Percentiles rank a stretch among this genome's conserved stretches.
These are phyloP conservation scores for Xylaria sp. DNA, from an alignment of 2,329 filamentous ascomycete genomes.

Conservation along the genomic window DNA sequence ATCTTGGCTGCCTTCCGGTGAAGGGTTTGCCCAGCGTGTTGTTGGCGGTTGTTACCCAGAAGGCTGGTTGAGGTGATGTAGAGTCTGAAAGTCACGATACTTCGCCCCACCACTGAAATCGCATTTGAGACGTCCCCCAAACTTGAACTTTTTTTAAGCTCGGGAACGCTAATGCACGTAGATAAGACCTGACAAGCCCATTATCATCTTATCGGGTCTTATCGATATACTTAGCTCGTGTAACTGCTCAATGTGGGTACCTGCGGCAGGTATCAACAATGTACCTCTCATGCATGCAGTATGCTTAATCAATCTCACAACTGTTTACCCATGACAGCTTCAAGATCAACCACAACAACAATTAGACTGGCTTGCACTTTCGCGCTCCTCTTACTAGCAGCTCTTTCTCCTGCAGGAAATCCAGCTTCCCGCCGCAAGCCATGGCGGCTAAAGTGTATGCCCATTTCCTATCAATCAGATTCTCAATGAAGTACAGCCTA, in stretches of 20 bases:
- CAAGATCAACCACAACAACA: background rate
- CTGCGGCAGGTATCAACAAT: no score
- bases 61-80: background rate
- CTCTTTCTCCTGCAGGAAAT: background rate
- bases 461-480: constrained; percentile 18
- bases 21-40: constrained; percentile 25
- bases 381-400: background rate
- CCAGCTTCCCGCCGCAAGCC: constrained; percentile 28
- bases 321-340: background rate
- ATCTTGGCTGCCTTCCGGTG: constrained; percentile 58
- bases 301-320: no score
- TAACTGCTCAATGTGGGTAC: no score
- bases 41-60: constrained; percentile 28
- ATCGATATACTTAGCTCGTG: background rate
- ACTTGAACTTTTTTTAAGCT: constrained; percentile 45
- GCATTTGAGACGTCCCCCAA: constrained; percentile 30
- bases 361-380: background rate
- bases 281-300: no score
- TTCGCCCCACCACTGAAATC: constrained; percentile 41
- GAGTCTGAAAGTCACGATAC: constrained; percentile 9
- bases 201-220: background rate
- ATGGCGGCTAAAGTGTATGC: constrained; percentile 65
- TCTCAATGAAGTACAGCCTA: constrained; percentile 13
- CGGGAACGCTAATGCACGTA: constrained; percentile 35
- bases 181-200: constrained; percentile 40